phyloP scores from a whole-genome alignment of 352 stramenopile species.

The Phytophthora palmivora region DNA sequence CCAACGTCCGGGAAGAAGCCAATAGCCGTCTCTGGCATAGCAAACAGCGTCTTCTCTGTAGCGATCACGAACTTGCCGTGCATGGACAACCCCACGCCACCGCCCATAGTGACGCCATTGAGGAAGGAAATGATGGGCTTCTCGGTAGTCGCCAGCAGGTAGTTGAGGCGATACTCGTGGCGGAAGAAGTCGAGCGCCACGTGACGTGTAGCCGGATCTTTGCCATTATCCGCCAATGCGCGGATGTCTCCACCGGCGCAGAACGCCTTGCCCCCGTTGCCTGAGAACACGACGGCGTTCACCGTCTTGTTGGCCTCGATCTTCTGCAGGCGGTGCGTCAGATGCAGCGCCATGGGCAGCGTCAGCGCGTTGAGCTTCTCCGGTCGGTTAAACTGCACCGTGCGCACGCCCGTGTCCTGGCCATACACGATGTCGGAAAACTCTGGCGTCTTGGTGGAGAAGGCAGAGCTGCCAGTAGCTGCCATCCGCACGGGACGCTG shows the following conservation, averaged over 20 bases:
- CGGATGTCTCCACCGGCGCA: constrained; percentile 97
- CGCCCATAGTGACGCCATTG: constrained; percentile 99
- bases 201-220: constrained; percentile 71
- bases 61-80: constrained; percentile 97
- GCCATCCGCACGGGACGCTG: constrained; percentile 54
- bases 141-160: constrained; percentile 85
- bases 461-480: constrained; percentile 3
- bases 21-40: constrained; percentile 99
- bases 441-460: constrained; percentile 52
- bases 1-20: constrained; percentile 99
- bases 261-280: constrained; percentile 89
- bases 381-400: constrained; percentile 92
- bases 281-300: constrained; percentile 86
- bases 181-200: constrained; percentile 93
- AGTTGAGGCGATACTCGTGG: constrained; percentile 96
- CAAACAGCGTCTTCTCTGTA: constrained; percentile 97
- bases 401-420: constrained; percentile 80
- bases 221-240: constrained; percentile 86
- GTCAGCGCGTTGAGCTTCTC: constrained; percentile 93
- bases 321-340: constrained; percentile 88
- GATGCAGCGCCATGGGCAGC: constrained; percentile 91
- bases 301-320: constrained; percentile 83
- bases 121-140: constrained; percentile 94
- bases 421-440: constrained; percentile 81
- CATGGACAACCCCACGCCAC: constrained; percentile 97